Percentiles rank a stretch among this genome's conserved stretches.
phyloP scores from a whole-genome alignment of 805 yeast genomes.

The Suhomyces sp. region DNA sequence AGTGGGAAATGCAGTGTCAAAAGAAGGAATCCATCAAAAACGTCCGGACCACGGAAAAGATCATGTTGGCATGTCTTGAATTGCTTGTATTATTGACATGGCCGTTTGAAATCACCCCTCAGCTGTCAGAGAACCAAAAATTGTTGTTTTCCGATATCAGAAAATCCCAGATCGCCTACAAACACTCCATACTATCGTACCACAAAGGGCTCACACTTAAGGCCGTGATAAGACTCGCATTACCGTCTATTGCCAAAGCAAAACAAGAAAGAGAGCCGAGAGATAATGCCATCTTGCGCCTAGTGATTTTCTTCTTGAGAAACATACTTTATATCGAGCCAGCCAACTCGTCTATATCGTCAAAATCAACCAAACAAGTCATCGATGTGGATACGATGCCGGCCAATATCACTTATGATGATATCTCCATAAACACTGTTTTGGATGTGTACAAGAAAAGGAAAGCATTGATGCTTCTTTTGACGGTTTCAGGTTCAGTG shows the following conservation, averaged over 20 bases:
- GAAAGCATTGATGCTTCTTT: slow-evolving; percentile 66
- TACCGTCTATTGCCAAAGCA: slow-evolving; percentile 54
- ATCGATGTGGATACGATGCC: slow-evolving; percentile 47
- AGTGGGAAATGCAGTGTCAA: slow-evolving; percentile 56
- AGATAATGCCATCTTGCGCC: slow-evolving; percentile 68
- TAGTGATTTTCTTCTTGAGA: slow-evolving; percentile 71
- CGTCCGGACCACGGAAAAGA: slow-evolving; percentile 46
- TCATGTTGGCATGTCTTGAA: slow-evolving; percentile 73
- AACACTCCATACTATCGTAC: slow-evolving; percentile 58
- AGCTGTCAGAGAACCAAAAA: slow-evolving; percentile 57
- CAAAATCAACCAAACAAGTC: slow-evolving; percentile 35
- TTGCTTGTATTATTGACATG: slow-evolving; percentile 79
- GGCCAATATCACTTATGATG: slow-evolving; percentile 55
- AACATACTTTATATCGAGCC: slow-evolving; percentile 80
- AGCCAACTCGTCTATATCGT: slow-evolving; percentile 49
- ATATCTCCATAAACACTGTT: slow-evolving; percentile 61
- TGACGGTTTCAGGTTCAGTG: slow-evolving; percentile 67
- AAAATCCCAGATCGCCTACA: slow-evolving; percentile 67
- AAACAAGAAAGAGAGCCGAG: slow-evolving; percentile 59
- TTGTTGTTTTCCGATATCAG: slow-evolving; percentile 57
- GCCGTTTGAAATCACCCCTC: slow-evolving; percentile 69
- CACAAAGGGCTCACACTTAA: slow-evolving; percentile 60
- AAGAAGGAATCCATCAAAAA: slow-evolving; percentile 27
- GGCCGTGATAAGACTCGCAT: slow-evolving; percentile 66
- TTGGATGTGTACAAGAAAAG: slow-evolving; percentile 60